A percentile compares a stretch with the other conserved stretches of the same genome.
Conservation (phyloP, 2,329 filamentous ascomycete genomes). For the Ceratocystis alfenasii region DNA sequence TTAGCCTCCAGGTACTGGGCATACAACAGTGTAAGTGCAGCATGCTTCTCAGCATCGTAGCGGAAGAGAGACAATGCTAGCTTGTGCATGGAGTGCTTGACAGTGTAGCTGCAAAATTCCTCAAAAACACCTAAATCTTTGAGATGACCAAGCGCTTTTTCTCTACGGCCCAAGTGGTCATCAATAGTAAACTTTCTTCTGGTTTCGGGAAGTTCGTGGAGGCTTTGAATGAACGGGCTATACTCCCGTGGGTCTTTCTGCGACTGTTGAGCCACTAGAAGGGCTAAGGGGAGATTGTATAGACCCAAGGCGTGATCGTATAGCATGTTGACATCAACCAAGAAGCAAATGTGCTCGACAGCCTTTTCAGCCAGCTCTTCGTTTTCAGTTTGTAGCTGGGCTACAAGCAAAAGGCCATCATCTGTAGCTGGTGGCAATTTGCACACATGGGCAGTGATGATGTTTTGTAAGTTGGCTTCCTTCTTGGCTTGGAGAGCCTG, state of each 20-base stretch:
- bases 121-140: constrained; percentile 61
- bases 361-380: constrained; percentile 69
- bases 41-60: constrained; percentile 58
- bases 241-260: constrained; percentile 95
- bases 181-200: constrained; percentile 77
- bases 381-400: constrained; percentile 57
- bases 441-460: constrained; percentile 89
- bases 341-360: constrained; percentile 93
- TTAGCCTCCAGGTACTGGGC: constrained; percentile 62
- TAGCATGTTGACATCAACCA: constrained; percentile 82
- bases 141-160: constrained; percentile 68
- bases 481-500: constrained; percentile 40
- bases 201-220: constrained; percentile 60
- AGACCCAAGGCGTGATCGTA: constrained; percentile 84
- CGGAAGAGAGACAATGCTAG: constrained; percentile 70
- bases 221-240: constrained; percentile 78
- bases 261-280: constrained; percentile 87
- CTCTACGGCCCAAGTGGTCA: constrained; percentile 64
- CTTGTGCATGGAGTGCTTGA: constrained; percentile 68
- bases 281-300: constrained; percentile 79
- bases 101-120: constrained; percentile 57
- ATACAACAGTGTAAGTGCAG: constrained; percentile 62
- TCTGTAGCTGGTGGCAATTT: constrained; percentile 84
- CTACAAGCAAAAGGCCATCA: constrained; percentile 68
- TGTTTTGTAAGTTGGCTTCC: constrained; percentile 63